Evolutionary conservation across 2,329 filamentous ascomycete species (phyloP), one percentile per base, ranked within the genome.

Genomic region (Beauveria brongniartii): DNA sequence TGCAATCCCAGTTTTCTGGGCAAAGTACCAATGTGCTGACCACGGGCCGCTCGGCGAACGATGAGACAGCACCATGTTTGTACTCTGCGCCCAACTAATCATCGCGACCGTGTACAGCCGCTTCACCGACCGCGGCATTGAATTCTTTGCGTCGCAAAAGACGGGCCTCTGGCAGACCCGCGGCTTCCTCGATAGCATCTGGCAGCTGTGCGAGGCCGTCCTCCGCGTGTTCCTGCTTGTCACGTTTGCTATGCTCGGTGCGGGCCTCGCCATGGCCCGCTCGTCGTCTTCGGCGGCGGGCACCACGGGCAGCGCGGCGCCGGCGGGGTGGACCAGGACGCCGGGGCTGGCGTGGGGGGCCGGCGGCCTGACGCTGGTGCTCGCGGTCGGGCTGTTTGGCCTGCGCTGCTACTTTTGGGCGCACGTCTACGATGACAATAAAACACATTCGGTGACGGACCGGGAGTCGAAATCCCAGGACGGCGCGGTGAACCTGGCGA

Each of bases 401-500:
- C 14, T 55, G 30, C 43, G 43, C 30, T 61, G 58, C 58, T 61
- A 61, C 43, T 61, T 40, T 10, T 61, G 58, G 58, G 43, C 58
- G 34, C 58, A 61, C 51, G 6, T 14, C 28, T 61, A 20, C 26
- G 51, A 61, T 22, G 40, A 5, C 16, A 26, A 16, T 12, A 5
- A 16, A 41, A 16, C 18, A 40, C 3, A 7, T 28, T 52, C 20
- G 3, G 5, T 41, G 26, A 18, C 24, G 20, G 44, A 12, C 3
- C 55, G 44, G 16, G 18, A 6, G 22, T 12, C 34, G 14, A 37
- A 6, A 37, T 10, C 34, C 34, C 34, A 6, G 34, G 26, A 43
- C 5, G 34, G 24, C 18, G 18, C 3, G 16, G 16, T n/a, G 20
- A 18, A 50, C 18, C 5, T 61, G 40, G 9, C 8, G 3, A 30